Evolutionary conservation across 179 eudicot species (phyloP), one percentile per base, ranked within the genome.

Genomic region (Silene noctiflora): DNA sequence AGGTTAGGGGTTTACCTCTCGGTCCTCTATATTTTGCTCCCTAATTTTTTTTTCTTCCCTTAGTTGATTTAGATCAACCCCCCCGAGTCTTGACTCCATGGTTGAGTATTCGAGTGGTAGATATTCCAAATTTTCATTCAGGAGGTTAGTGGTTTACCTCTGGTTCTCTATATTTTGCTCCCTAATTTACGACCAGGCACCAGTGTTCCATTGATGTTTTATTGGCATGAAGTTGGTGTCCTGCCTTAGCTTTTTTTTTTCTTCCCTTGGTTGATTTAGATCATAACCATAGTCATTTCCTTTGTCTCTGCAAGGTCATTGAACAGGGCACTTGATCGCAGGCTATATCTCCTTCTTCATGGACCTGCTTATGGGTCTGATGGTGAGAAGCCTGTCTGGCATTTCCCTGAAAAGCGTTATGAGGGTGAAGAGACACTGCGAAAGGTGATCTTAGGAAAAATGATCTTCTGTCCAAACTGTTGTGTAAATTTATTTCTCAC

Each of bases 391-490:
- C 89, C 92, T 63, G 86, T 78, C 29, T 96, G 98, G 98, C 98
- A 96, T 87, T 93, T 95, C 70, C 99, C 99, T 10, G 99, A 95
- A 81, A 95, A 93, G 82, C 81, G 78, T 21, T 89, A 93, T 24
- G 92, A 88, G 77, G 84, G 87, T 42, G 97, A 95, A 85, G 96
- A 90, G 81, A 90, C 97, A 13, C 67, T 93, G 78, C 91, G 98
- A 44, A 91, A 87, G 96, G 99, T 96, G 78, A 86, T 72, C 21
- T 61, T 24, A 4, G 17, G 25, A 12, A 33, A 20, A 20, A 27
- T 21, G 10, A 20, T 62, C 14, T 76, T 25, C 7, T 58, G 16
- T 75, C 20, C 14, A 63, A 9, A 67, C 2, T 69, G 58, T 59
- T 73, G 4, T 65, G 39, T 66, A 39, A 25, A 51, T 42, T 51